A percentile compares a stretch with the other conserved stretches of the same genome.
These are phyloP conservation scores for Ascochyta koolunga DNA, from an alignment of 2,329 filamentous ascomycete species.

Conservation along the genomic window DNA sequence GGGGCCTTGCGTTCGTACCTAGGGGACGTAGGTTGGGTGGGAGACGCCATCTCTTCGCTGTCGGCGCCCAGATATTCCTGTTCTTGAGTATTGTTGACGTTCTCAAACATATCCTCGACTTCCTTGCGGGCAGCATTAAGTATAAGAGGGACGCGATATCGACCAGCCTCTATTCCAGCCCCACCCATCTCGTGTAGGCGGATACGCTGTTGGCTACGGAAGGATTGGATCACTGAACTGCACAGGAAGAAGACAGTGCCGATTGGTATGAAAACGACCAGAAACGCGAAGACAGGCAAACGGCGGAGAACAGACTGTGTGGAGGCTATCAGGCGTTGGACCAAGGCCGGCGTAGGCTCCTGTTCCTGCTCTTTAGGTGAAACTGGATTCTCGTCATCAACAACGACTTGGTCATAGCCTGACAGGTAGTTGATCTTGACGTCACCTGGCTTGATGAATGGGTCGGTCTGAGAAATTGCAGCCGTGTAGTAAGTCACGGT, in stretches of 20 bases:
- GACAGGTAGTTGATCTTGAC: conserved; percentile 75
- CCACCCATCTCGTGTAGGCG: conserved; percentile 74
- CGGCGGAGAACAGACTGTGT: conserved; percentile 54
- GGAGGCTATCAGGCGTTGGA: conserved; percentile 43
- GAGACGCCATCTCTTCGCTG: conserved; percentile 51
- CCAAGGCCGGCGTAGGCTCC: conserved; percentile 42
- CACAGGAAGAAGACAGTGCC: conserved; percentile 73
- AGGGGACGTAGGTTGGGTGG: conserved; percentile 28
- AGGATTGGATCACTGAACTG: conserved; percentile 78
- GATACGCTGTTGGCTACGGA: conserved; percentile 76
- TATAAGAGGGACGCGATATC: conserved; percentile 74
- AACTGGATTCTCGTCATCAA: conserved; percentile 71
- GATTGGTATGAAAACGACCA: conserved; percentile 75
- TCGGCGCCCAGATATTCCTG: conserved; percentile 72
- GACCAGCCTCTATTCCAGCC: conserved; percentile 68
- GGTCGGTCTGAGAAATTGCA: conserved; percentile 76
- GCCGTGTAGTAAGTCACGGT: conserved; percentile 86
- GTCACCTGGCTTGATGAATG: conserved; percentile 71
- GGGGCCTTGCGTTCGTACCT: conserved; percentile 17
- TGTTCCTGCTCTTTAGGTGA: conserved; percentile 51
- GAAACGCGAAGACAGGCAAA: conserved; percentile 67
- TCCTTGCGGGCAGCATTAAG: conserved; percentile 75
- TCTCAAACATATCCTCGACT: conserved; percentile 79
- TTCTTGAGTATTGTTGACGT: conserved; percentile 69
- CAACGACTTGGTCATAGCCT: conserved; percentile 75